phyloP scores from a whole-genome alignment of 1,139 yeast species.

The Geotrichum siamense region DNA sequence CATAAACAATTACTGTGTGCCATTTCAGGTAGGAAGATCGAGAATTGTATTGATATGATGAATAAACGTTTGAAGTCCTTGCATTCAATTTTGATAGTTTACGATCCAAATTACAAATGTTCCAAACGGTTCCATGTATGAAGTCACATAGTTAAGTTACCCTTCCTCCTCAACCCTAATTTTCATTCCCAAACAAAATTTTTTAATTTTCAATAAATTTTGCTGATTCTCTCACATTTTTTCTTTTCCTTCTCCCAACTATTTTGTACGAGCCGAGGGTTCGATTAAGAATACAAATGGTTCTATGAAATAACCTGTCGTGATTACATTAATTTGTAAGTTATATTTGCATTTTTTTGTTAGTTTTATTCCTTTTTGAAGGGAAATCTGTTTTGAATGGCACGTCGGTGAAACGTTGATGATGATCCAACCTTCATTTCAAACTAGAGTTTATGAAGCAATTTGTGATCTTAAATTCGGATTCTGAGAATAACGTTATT shows the following conservation, averaged over 20 bases:
- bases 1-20: too few relatives aligned
- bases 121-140: too few relatives aligned
- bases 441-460: conserved; percentile 28
- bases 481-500: conserved; percentile 9
- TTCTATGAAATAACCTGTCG: too few relatives aligned
- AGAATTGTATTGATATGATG: too few relatives aligned
- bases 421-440: conserved; percentile 22
- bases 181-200: background rate
- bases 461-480: conserved; percentile 14
- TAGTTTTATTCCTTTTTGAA: background rate
- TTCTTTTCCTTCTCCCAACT: background rate
- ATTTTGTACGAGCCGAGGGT: too few relatives aligned
- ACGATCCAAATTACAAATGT: too few relatives aligned
- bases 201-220: background rate
- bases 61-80: too few relatives aligned
- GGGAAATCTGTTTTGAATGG: conserved; percentile 1
- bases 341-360: background rate
- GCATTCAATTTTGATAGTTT: too few relatives aligned
- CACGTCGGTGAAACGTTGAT: conserved; percentile 5
- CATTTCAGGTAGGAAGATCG: too few relatives aligned
- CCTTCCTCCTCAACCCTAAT: background rate
- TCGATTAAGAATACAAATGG: too few relatives aligned
- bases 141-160: too few relatives aligned
- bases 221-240: too few relatives aligned
- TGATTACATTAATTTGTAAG: conserved; percentile 8